A percentile compares a stretch with the other conserved stretches of the same genome.
These are phyloP conservation scores for Aegilops longissima DNA, from an alignment of 176 grass and related monocot genomes.

Conservation along the genomic window DNA sequence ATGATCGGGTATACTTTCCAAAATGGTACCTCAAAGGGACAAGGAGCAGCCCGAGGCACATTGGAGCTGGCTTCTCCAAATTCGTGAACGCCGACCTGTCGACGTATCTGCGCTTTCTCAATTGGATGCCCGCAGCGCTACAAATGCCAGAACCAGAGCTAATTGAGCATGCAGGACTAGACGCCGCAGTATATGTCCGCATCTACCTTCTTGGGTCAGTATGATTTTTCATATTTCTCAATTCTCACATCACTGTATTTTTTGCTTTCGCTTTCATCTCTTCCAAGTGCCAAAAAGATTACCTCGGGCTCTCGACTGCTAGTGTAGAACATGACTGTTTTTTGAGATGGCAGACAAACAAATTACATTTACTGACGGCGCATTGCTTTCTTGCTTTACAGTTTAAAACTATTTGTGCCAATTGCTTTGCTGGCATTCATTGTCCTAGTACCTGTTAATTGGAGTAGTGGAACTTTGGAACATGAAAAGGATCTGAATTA, in stretches of 20 bases:
- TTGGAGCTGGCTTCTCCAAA: slow-evolving; percentile 54
- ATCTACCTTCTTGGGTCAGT: slow-evolving; percentile 93
- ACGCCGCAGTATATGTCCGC: slow-evolving; percentile 80
- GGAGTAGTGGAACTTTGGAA: slow-evolving; percentile 75
- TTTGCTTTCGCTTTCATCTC: slow-evolving; percentile 23
- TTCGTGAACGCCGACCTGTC: slow-evolving; percentile 78
- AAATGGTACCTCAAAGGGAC: slow-evolving; percentile 94
- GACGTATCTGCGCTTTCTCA: slow-evolving; percentile 84
- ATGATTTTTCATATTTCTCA: slow-evolving; percentile 23
- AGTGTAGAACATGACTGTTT: not conserved
- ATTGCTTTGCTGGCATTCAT: slow-evolving; percentile 66
- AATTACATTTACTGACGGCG: slow-evolving; percentile 14
- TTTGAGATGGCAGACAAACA: not conserved
- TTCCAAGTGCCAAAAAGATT: not conserved
- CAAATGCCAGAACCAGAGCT: slow-evolving; percentile 93
- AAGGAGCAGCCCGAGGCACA: slow-evolving; percentile 70
- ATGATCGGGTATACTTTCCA: slow-evolving; percentile 93
- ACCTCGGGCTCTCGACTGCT: not conserved
- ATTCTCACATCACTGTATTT: not conserved
- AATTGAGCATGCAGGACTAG: slow-evolving; percentile 81
- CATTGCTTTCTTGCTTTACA: slow-evolving; percentile 42
- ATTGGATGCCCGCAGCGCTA: slow-evolving; percentile 93
- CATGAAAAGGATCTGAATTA: slow-evolving; percentile 53
- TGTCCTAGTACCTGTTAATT: slow-evolving; percentile 83
- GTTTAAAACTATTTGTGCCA: slow-evolving; percentile 95